Percentiles rank a stretch among this genome's conserved stretches.
phyloP scores from a whole-genome alignment of 2,329 filamentous ascomycete genomes.

The Paracoccidioides lutzii region DNA sequence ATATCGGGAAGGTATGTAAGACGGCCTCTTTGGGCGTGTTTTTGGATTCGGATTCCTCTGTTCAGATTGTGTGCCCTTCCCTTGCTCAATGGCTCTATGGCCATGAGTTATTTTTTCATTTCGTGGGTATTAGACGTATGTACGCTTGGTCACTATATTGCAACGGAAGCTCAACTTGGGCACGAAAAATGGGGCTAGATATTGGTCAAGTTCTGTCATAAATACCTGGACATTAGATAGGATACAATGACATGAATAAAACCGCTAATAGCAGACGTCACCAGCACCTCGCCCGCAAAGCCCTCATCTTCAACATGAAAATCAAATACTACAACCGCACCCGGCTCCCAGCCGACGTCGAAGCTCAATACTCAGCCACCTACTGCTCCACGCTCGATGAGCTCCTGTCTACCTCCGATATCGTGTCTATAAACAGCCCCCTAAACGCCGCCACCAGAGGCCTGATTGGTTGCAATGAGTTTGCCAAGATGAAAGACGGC shows the following conservation, averaged over 20 bases:
- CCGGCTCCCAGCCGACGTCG: slow-evolving; percentile 23
- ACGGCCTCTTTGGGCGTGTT: no score
- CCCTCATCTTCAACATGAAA: slow-evolving; percentile 32
- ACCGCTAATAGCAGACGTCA: not conserved
- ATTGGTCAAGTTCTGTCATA: no score
- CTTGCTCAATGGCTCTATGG: not conserved
- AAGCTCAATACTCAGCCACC: slow-evolving; percentile 23
- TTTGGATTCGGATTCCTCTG: no score
- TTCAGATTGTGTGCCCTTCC: no score
- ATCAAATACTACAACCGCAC: slow-evolving; percentile 35
- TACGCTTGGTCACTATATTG: no score
- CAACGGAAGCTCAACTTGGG: no score
- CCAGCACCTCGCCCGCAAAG: slow-evolving; percentile 28
- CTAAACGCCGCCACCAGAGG: slow-evolving; percentile 29
- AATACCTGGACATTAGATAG: not conserved
- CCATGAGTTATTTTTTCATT: not conserved
- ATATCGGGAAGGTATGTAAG: slow-evolving; percentile 31
- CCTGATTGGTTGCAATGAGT: slow-evolving; percentile 30
- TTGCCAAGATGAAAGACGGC: slow-evolving; percentile 37
- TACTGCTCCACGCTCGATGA: slow-evolving; percentile 29
- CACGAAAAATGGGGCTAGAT: no score
- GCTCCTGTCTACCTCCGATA: slow-evolving; percentile 30
- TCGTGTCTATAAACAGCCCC: slow-evolving; percentile 38
- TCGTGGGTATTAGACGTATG: not conserved
- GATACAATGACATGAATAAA: not conserved